Evolutionary conservation across 192 early-diverging fungal species (phyloP).

Genomic region (Geranomyces michiganensis): DNA sequence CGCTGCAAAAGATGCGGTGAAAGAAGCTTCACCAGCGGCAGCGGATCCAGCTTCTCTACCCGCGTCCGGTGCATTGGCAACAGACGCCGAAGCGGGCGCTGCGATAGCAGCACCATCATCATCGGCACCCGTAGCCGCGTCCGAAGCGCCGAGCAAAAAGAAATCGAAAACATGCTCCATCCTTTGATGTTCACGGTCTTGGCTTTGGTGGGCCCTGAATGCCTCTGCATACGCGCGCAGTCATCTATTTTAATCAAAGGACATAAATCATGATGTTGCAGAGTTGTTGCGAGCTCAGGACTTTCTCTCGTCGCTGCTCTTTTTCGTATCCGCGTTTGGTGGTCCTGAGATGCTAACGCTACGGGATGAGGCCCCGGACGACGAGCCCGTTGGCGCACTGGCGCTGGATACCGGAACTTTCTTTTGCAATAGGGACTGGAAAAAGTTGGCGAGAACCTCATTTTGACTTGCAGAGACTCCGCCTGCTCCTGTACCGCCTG

Average conservation of each 20-base stretch:
- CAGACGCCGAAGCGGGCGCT: neutral
- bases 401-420: conserved; percentile 1
- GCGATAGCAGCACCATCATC: neutral
- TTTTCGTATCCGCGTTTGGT: no score
- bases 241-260: no score
- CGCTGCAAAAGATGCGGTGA: neutral
- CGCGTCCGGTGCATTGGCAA: neutral
- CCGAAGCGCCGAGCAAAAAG: neutral
- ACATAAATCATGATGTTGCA: no score
- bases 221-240: no score
- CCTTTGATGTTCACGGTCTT: neutral
- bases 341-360: no score
- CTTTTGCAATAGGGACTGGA: conserved; percentile 70
- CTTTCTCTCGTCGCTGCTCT: no score
- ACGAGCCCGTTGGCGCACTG: neutral
- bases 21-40: neutral
- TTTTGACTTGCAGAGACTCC: conserved; percentile 41
- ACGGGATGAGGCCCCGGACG: no score
- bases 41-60: neutral
- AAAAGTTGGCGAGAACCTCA: conserved; percentile 87
- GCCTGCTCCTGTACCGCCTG: neutral
- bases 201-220: no score
- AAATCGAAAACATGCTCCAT: conserved; percentile 8
- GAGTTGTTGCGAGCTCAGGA: no score
- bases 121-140: neutral